Base-by-base conservation (phyloP, 2,329 filamentous ascomycete species). In the Venturia nashicola region DNA sequence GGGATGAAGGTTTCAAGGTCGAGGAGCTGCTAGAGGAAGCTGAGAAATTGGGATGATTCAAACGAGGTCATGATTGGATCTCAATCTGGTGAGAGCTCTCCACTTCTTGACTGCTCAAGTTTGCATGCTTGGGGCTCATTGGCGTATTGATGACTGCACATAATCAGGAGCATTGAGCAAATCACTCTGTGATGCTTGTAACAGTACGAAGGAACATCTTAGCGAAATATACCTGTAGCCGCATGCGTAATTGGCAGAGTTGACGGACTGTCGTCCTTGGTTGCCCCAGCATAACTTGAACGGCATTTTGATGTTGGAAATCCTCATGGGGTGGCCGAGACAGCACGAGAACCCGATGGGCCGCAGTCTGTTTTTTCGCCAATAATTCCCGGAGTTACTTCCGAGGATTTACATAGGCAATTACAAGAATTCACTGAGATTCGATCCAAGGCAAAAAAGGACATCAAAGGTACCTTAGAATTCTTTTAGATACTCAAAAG, bases 21-120 rank as follows among this genome's bases (percentile, higher is more conserved):
- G 89, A 97, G 74, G 86, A 87, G 74, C 74, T 99, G 71, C 76
- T 99, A 66, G 90, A 95, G 68, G 93, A 97, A 80, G 87, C 90
- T 0, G 92, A 97, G 82, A 90, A 86, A 76, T 78, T 95, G 36
- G 57, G 43, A 55, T 65, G 48, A 57, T 20, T 18, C 32, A 18
- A 20, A 57, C 14, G 27, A n/a, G 27, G 32, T 51, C 3, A 14
- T 42, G 44, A 5, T 34, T 39, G 44, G n/a, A 46, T 46, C 34
- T 23, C 34, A 62, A 16, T 16, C 20, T n/a, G 61, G 44, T 62
- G 23, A 51, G 61, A 39, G 42, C 40, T 42, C 40, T 57, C 51
- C 51, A 11, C 51, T 61, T 18, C 1, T 42, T 18, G 39, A 16
- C 12, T 36, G 51, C 27, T 23, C n/a, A 36, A 27, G 7, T 8